A percentile compares a stretch with the other conserved stretches of the same genome.
phyloP scores from a whole-genome alignment of 2,329 filamentous ascomycete species.

The Pseudocercospora eumusae region DNA sequence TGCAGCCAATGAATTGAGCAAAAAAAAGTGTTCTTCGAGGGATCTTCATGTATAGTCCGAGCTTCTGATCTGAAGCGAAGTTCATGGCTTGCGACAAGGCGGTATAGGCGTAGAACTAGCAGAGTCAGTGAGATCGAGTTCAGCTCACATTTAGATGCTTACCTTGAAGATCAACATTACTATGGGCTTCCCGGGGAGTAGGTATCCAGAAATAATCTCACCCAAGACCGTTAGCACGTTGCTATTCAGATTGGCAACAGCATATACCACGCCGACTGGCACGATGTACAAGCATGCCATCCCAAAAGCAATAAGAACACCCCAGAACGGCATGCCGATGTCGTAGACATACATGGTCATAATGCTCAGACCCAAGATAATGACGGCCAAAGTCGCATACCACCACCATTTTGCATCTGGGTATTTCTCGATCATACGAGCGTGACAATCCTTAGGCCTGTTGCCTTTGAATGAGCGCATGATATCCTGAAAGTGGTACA shows the following conservation, averaged over 20 bases:
- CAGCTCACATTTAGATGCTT: background rate
- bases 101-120: constrained; percentile 8
- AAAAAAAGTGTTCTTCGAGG: constrained; percentile 9
- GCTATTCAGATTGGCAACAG: constrained; percentile 11
- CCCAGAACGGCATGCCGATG: constrained; percentile 10
- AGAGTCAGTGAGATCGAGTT: background rate
- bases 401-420: constrained; percentile 49
- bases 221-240: constrained; percentile 11
- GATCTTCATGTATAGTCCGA: constrained; percentile 10
- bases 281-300: constrained; percentile 9
- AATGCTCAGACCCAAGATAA: constrained; percentile 10
- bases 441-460: constrained; percentile 52
- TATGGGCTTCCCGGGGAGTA: constrained; percentile 8
- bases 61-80: constrained; percentile 9
- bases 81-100: constrained; percentile 9
- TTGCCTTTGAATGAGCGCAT: constrained; percentile 48
- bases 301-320: constrained; percentile 1
- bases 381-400: constrained; percentile 35
- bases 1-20: background rate
- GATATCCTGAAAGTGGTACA: constrained; percentile 60
- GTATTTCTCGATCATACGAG: constrained; percentile 55
- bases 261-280: constrained; percentile 2
- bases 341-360: constrained; percentile 9
- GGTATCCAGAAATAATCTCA: constrained; percentile 9
- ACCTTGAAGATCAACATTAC: constrained; percentile 10